phyloP scores from a whole-genome alignment of 1,284 basidiomycete species.

The Xanthoconium separans region DNA sequence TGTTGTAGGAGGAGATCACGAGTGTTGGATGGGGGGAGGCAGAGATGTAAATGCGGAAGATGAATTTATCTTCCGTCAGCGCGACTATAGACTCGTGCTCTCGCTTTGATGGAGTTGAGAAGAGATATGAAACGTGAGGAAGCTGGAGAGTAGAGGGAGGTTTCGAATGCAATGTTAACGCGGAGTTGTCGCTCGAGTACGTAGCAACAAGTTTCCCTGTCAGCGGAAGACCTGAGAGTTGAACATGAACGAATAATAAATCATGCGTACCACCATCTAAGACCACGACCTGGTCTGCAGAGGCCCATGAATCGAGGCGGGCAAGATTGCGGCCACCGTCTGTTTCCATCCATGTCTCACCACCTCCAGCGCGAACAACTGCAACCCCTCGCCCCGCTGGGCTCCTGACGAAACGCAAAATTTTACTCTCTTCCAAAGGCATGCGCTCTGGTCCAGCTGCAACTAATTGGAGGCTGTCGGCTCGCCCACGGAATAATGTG shows the following conservation, averaged over 20 bases:
- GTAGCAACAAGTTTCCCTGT: conserved; percentile 35
- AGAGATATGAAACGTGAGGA: conserved; percentile 55
- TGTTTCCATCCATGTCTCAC: conserved; percentile 61
- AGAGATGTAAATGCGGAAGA: conserved; percentile 50
- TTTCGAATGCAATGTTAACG: conserved; percentile 49
- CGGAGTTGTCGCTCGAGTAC: conserved; percentile 39
- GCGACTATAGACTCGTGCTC: conserved; percentile 58
- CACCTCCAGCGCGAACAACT: conserved; percentile 54
- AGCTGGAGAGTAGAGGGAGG: conserved; percentile 47
- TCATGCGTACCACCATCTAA: conserved; percentile 53
- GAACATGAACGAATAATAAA: conserved; percentile 10
- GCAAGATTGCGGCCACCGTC: conserved; percentile 45
- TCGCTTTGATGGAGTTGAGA: conserved; percentile 57
- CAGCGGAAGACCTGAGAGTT: conserved; percentile 5
- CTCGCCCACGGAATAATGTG: conserved; percentile 59
- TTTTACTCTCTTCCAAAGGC: conserved; percentile 48
- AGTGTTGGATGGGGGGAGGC: conserved; percentile 35
- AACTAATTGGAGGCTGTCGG: conserved; percentile 47
- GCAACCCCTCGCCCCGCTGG: conserved; percentile 74
- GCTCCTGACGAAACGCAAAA: conserved; percentile 66
- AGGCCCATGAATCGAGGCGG: conserved; percentile 47
- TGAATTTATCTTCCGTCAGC: conserved; percentile 53
- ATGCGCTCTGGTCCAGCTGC: conserved; percentile 40
- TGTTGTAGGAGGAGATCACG: conserved; percentile 42
- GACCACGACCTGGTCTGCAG: conserved; percentile 63